These are phyloP conservation scores for Phytophthora kernoviae DNA, from an alignment of 352 stramenopile genomes.

Conservation along the genomic window DNA sequence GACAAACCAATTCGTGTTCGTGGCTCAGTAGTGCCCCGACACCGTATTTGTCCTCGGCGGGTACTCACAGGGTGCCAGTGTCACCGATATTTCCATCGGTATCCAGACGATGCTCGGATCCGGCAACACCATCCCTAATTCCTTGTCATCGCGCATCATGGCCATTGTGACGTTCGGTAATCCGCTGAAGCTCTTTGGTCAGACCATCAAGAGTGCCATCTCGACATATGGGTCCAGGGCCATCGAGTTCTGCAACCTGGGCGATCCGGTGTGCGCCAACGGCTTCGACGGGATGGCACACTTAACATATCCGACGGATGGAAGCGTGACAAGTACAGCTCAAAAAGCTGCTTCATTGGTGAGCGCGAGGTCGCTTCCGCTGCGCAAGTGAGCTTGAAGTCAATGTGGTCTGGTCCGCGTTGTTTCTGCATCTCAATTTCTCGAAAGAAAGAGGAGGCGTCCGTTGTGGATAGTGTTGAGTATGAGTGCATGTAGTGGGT, in stretches of 20 bases:
- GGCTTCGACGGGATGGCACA: slow-evolving; percentile 16
- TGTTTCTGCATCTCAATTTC: no score
- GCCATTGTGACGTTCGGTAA: slow-evolving; percentile 29
- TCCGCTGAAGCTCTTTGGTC: slow-evolving; percentile 13
- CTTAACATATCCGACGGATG: slow-evolving; percentile 17
- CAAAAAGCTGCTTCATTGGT: slow-evolving; percentile 6
- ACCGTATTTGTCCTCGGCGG: slow-evolving; percentile 15
- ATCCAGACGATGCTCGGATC: slow-evolving; percentile 12
- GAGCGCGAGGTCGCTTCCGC: neutral
- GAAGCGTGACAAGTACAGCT: slow-evolving; percentile 9
- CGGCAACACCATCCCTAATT: slow-evolving; percentile 12
- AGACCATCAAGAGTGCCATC: slow-evolving; percentile 12
- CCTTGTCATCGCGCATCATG: slow-evolving; percentile 16
- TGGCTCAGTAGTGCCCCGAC: slow-evolving; percentile 14
- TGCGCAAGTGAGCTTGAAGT: neutral
- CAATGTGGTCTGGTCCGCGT: no score
- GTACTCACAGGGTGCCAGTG: slow-evolving; percentile 26
- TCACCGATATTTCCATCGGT: slow-evolving; percentile 20
- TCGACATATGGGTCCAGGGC: slow-evolving; percentile 15
- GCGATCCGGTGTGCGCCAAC: slow-evolving; percentile 20
- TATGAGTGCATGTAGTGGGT: no score
- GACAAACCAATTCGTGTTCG: slow-evolving; percentile 17
- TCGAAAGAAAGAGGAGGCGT: no score
- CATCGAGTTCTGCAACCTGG: slow-evolving; percentile 19
- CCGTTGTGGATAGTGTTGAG: no score